Percentiles rank a stretch among this genome's conserved stretches.
phyloP scores from a whole-genome alignment of 78 protist genomes.

The Pigoraptor vietnamica region DNA sequence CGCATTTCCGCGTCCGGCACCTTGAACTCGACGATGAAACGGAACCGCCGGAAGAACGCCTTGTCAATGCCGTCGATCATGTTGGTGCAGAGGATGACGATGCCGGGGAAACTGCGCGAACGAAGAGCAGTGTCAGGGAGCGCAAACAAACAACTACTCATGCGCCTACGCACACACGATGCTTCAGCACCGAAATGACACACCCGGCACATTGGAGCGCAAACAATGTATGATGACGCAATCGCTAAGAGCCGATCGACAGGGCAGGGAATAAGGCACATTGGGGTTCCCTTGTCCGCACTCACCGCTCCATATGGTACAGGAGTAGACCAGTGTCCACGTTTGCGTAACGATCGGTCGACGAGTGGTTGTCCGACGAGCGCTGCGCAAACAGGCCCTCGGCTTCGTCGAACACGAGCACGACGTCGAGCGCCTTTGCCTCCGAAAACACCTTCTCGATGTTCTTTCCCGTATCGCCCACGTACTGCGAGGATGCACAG shows the following conservation, averaged over 20 bases:
- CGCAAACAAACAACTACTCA: too few relatives aligned
- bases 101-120: conserved; percentile 23
- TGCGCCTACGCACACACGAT: too few relatives aligned
- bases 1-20: not conserved
- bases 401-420: conserved; percentile 52
- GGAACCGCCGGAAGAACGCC: conserved; percentile 15
- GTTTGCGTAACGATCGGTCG: conserved; percentile 24
- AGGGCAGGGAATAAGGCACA: too few relatives aligned
- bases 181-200: too few relatives aligned
- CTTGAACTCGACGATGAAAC: not conserved
- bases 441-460: conserved; percentile 39
- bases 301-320: conserved; percentile 37
- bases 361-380: not conserved
- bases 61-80: conserved; percentile 2
- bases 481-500: too few relatives aligned
- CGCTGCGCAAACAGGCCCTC: conserved; percentile 40
- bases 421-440: conserved; percentile 33
- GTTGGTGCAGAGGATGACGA: conserved; percentile 34
- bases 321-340: conserved; percentile 21
- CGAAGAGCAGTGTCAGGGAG: too few relatives aligned
- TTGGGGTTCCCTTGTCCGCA: not conserved
- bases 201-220: too few relatives aligned
- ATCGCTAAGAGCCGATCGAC: too few relatives aligned
- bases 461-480: conserved; percentile 36
- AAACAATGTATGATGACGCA: too few relatives aligned